Base-by-base conservation (phyloP, 768 basidiomycete genomes). In the Pleurotus ostreatus region DNA sequence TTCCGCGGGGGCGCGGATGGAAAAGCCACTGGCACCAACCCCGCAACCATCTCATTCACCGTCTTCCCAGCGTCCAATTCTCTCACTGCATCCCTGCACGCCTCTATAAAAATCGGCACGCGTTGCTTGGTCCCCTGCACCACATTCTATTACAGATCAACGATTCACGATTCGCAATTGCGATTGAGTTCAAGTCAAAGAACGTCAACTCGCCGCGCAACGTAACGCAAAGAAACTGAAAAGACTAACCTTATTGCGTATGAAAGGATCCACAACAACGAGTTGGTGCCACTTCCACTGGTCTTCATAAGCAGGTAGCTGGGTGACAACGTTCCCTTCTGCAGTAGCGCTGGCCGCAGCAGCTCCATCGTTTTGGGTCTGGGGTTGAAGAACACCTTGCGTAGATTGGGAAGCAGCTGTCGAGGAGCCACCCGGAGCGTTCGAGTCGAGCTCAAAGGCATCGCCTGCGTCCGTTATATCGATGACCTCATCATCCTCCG, bases 231-330 rank as follows among this genome's bases (percentile, higher is more conserved):
- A n/a, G 13, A 15, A 34, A 25, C 39, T 45, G 38, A 22, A 25
- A 25, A n/a, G 18, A 52, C 57, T 39, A 47, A 75, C 77, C 71
- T 73, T 77, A 34, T 57, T 63, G 16, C 57, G 62, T 46, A 76
- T 68, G 61, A 79, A 79, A 0, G 78, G 78, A 61, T 78, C 77
- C 22, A 66, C 64, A 41, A 77, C 69, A 55, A 63, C 66, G 40
- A 68, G 57, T 3, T 47, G 40, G 45, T 58, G 12, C 39, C 16
- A 5, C 15, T 26, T 20, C 57, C 51, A 54, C 20, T 47, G 22
- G 34, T 49, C 39, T 2, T 26, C 25, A 23, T 43, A 13, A 11
- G 46, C 15, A 20, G 18, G 30, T 20, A 34, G 9, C 30, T 34
- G 30, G 30, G 30, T 34, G 2, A 34, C 30, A 34, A 34, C 30